A percentile compares a stretch with the other conserved stretches of the same genome.
These are phyloP conservation scores for Cercospora sp. DNA, from an alignment of 2,329 filamentous ascomycete species.

Conservation along the genomic window DNA sequence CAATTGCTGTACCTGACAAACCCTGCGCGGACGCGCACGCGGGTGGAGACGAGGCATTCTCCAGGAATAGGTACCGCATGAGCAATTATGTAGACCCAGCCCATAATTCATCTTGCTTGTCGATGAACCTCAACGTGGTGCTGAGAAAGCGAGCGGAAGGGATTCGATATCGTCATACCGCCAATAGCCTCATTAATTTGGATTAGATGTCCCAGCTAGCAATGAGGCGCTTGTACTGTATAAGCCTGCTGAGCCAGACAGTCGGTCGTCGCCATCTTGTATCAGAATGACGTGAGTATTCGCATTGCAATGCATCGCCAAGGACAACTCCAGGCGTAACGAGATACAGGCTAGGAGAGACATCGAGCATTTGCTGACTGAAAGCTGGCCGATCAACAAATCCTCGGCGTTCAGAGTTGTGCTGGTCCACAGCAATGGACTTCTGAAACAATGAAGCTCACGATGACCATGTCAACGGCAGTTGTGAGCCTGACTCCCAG, in stretches of 20 bases:
- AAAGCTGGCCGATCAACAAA: neutral
- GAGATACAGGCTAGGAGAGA: neutral
- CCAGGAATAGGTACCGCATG: neutral
- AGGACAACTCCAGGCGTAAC: neutral
- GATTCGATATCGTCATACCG: neutral
- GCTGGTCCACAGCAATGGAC: neutral
- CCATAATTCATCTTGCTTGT: neutral
- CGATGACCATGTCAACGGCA: neutral
- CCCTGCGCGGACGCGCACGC: neutral
- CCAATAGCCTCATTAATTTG: neutral
- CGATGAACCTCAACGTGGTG: neutral
- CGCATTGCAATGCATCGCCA: neutral
- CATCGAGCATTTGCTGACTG: neutral
- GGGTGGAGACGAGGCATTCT: neutral
- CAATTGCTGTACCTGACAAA: neutral
- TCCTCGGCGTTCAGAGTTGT: neutral
- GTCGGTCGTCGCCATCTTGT: neutral
- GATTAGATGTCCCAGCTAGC: neutral
- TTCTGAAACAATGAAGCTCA: neutral
- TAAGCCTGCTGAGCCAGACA: neutral
- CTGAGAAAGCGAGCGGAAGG: neutral
- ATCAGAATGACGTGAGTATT: neutral
- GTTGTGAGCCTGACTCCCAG: neutral
- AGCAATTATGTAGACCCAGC: neutral
- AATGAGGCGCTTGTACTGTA: neutral